A percentile compares a stretch with the other conserved stretches of the same genome.
These are phyloP conservation scores for Lactarius sanguifluus DNA, from an alignment of 768 basidiomycete species.

Conservation along the genomic window DNA sequence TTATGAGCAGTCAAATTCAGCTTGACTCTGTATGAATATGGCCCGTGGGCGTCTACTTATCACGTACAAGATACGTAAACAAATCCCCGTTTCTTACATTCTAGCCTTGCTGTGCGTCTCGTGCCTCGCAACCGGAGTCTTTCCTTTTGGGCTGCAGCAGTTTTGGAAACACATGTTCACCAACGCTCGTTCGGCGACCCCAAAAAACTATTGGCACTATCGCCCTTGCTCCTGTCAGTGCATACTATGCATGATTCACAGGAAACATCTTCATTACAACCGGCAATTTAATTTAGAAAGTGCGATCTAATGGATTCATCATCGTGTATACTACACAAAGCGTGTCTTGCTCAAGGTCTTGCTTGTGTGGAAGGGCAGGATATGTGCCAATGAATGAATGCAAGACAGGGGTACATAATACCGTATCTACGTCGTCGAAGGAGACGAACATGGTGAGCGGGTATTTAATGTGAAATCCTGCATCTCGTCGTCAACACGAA, in stretches of 20 bases:
- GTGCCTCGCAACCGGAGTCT: background rate
- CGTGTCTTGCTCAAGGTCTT: conserved; percentile 2
- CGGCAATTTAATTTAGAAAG: background rate
- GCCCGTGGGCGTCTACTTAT: background rate
- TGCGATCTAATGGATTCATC: background rate
- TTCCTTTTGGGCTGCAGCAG: background rate
- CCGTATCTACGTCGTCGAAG: background rate
- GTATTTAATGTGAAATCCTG: background rate
- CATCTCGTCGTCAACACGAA: background rate
- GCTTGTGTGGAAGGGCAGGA: background rate
- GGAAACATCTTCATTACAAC: background rate
- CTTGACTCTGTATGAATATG: too few relatives aligned
- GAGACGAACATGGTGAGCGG: background rate
- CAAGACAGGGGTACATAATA: conserved; percentile 4
- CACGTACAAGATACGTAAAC: background rate
- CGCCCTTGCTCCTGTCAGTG: background rate
- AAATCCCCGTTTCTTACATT: background rate
- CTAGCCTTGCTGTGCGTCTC: background rate
- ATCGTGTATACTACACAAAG: background rate
- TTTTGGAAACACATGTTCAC: conserved; percentile 1
- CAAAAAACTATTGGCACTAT: background rate
- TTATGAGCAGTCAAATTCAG: background rate
- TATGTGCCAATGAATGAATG: background rate
- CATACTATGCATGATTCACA: background rate
- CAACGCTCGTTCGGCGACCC: background rate